phyloP scores from a whole-genome alignment of 176 grass and related monocot species.

The Elaeis guineensis region DNA sequence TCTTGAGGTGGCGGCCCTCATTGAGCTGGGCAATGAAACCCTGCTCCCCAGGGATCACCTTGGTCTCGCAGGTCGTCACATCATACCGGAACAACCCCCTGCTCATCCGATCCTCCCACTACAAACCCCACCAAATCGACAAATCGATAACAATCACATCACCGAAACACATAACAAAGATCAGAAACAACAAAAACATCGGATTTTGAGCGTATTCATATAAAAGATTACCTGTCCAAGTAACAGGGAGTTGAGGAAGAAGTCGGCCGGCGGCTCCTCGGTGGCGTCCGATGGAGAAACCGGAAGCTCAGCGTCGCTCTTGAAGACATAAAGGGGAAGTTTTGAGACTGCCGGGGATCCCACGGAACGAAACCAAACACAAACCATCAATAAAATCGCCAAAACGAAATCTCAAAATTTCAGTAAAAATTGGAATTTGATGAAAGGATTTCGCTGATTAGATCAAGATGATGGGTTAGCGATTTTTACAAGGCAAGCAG shows the following conservation, averaged over 20 bases:
- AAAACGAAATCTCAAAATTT: too few relatives aligned
- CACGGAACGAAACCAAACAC: background rate
- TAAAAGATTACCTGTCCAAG: background rate
- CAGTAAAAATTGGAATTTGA: background rate
- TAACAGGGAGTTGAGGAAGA: constrained; percentile 9
- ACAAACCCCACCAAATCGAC: background rate
- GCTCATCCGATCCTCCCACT: constrained; percentile 17
- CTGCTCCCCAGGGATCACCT: constrained; percentile 1
- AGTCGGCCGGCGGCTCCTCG: background rate
- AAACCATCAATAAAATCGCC: background rate
- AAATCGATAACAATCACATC: too few relatives aligned
- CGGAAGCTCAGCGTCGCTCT: background rate
- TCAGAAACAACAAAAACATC: background rate
- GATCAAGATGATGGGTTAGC: background rate
- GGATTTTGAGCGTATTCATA: background rate
- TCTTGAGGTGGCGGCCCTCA: constrained; percentile 13
- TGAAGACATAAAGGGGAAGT: constrained; percentile 3
- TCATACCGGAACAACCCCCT: constrained; percentile 3
- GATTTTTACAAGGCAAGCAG: constrained; percentile 11
- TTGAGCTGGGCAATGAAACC: constrained; percentile 13
- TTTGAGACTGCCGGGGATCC: background rate
- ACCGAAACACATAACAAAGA: background rate
- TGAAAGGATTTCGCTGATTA: background rate
- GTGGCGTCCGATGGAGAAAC: background rate
- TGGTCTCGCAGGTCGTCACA: constrained; percentile 8